Percentiles rank a stretch among this genome's conserved stretches.
Evolutionary conservation across 805 yeast genomes (phyloP).

Genomic region (Pichia cephalocereana): DNA sequence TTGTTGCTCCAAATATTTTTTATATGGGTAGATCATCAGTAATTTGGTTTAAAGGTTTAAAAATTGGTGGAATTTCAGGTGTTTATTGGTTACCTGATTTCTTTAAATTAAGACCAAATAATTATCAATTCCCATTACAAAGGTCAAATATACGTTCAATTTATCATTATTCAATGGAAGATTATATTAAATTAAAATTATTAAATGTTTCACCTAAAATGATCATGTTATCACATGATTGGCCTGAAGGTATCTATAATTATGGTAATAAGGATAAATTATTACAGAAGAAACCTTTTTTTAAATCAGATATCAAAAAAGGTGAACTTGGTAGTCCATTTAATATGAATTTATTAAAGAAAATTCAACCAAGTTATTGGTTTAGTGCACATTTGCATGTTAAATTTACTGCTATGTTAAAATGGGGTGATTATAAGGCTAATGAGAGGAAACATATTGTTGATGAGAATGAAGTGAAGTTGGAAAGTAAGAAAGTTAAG

Average conservation of each 20-base stretch:
- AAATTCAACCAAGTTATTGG: conserved; percentile 65
- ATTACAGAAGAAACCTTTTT: conserved; percentile 54
- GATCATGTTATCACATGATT: conserved; percentile 75
- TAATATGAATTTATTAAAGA: conserved; percentile 42
- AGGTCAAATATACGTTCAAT: conserved; percentile 41
- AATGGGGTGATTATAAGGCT: neutral
- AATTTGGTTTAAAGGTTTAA: conserved; percentile 64
- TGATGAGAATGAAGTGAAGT: conserved; percentile 10
- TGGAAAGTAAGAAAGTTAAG: conserved; percentile 10
- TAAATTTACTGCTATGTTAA: conserved; percentile 42
- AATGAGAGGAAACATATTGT: neutral
- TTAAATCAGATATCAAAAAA: conserved; percentile 50
- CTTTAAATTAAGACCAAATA: conserved; percentile 29
- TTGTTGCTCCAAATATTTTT: conserved; percentile 84
- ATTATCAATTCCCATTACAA: conserved; percentile 38
- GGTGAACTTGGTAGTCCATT: conserved; percentile 68
- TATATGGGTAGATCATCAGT: conserved; percentile 74
- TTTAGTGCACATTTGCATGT: conserved; percentile 87
- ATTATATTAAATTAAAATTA: conserved; percentile 46
- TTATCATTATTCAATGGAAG: conserved; percentile 66
- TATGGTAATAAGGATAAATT: conserved; percentile 50
- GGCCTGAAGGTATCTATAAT: conserved; percentile 78
- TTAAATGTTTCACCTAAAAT: conserved; percentile 30
- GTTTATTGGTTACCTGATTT: conserved; percentile 54
- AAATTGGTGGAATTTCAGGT: conserved; percentile 80